Percentiles rank a stretch among this genome's conserved stretches.
These are phyloP conservation scores for Beauveria scarabaeidicola DNA, from an alignment of 2,329 filamentous ascomycete species.

Conservation along the genomic window DNA sequence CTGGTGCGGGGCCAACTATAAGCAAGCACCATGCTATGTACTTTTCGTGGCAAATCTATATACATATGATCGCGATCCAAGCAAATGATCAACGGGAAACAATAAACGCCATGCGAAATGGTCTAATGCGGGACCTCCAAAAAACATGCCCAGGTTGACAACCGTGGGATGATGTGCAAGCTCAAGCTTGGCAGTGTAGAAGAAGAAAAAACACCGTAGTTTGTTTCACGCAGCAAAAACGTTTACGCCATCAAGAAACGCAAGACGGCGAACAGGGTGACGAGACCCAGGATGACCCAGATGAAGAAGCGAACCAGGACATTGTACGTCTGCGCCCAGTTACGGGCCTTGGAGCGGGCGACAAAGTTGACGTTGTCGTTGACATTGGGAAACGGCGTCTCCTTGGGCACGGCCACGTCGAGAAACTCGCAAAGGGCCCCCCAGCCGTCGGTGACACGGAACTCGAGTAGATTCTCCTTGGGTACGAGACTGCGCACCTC, in stretches of 20 bases:
- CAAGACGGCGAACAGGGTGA: conserved; percentile 10
- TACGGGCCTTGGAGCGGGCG: conserved; percentile 22
- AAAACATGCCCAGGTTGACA: not conserved
- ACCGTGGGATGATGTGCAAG: not conserved
- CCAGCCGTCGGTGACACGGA: conserved; percentile 28
- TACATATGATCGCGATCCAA: not conserved
- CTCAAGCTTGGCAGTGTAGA: not conserved
- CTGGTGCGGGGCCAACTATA: not conserved
- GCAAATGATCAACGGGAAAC: not conserved
- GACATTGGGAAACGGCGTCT: conserved; percentile 26
- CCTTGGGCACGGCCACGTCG: conserved; percentile 24
- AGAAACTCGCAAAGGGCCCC: conserved; percentile 29
- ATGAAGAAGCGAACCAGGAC: conserved; percentile 21
- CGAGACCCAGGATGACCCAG: conserved; percentile 14
- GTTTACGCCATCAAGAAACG: not conserved
- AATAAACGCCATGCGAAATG: conserved; percentile 7
- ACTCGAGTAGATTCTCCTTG: conserved; percentile 26
- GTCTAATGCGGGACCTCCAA: conserved; percentile 1
- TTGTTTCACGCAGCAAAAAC: not conserved
- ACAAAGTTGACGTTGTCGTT: conserved; percentile 29
- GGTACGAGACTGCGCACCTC: conserved; percentile 25
- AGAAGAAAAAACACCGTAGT: not conserved
- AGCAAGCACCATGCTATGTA: conserved; percentile 5
- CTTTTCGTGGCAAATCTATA: conserved; percentile 1
- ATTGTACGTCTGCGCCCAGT: conserved; percentile 28